A percentile compares a stretch with the other conserved stretches of the same genome.
phyloP scores from a whole-genome alignment of 2,329 filamentous ascomycete species.

The Clonostachys solani region DNA sequence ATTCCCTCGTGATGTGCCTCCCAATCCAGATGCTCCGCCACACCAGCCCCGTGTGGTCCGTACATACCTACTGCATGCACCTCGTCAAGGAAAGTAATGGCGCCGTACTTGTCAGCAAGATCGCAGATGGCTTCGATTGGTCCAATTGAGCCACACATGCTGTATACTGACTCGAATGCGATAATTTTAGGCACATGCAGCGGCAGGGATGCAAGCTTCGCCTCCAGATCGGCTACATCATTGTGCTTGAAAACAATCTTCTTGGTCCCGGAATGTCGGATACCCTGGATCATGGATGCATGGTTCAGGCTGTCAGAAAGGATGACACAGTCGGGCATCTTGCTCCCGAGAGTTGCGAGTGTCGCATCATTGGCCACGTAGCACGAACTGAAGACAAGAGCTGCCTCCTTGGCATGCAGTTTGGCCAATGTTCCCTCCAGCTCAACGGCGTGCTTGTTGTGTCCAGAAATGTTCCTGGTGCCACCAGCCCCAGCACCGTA shows the following conservation, averaged over 20 bases:
- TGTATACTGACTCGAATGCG: slow-evolving; percentile 97
- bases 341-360: slow-evolving; percentile 92
- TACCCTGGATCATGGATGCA: slow-evolving; percentile 98
- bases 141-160: slow-evolving; percentile 97
- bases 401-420: slow-evolving; percentile 86
- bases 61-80: slow-evolving; percentile 99
- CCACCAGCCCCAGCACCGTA: slow-evolving; percentile 95
- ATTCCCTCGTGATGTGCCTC: slow-evolving; percentile 75
- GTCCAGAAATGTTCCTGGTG: slow-evolving; percentile 95
- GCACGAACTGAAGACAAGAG: slow-evolving; percentile 94
- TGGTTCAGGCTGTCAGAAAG: slow-evolving; percentile 97
- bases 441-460: slow-evolving; percentile 89
- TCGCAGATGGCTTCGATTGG: slow-evolving; percentile 96
- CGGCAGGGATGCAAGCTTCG: slow-evolving; percentile 84
- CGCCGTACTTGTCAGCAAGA: slow-evolving; percentile 94
- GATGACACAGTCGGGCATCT: slow-evolving; percentile 93
- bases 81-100: slow-evolving; percentile 96
- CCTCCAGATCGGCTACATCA: slow-evolving; percentile 87
- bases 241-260: slow-evolving; percentile 99
- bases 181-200: slow-evolving; percentile 92
- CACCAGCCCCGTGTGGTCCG: slow-evolving; percentile 89
- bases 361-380: slow-evolving; percentile 98
- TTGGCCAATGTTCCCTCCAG: slow-evolving; percentile 80
- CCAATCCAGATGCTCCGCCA: slow-evolving; percentile 95
- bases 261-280: slow-evolving; percentile 92